Percentiles rank a stretch among this genome's conserved stretches.
Evolutionary conservation across 2,329 filamentous ascomycete species (phyloP).

Genomic region (Aspergillus tamarii): DNA sequence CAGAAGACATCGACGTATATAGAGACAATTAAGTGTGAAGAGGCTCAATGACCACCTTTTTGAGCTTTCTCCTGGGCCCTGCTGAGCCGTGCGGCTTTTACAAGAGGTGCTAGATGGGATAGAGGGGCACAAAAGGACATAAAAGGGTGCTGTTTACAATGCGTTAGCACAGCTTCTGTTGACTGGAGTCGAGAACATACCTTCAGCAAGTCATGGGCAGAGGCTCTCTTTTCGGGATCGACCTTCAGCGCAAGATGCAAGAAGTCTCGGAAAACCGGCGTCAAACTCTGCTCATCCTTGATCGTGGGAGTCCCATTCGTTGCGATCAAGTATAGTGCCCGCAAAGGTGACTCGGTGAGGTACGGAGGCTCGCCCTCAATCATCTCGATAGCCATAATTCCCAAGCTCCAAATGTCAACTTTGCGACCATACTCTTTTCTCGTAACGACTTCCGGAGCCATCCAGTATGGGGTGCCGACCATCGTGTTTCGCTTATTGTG

Average conservation of each 20-base stretch:
- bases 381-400: slow-evolving; percentile 99
- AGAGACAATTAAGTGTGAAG: slow-evolving; percentile 25
- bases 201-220: slow-evolving; percentile 87
- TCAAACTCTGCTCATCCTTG: slow-evolving; percentile 86
- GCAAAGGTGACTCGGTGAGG: slow-evolving; percentile 88
- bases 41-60: slow-evolving; percentile 54
- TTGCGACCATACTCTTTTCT: slow-evolving; percentile 97
- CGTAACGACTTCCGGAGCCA: slow-evolving; percentile 97
- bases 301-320: slow-evolving; percentile 95
- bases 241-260: slow-evolving; percentile 92
- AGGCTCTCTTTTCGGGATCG: slow-evolving; percentile 94
- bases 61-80: slow-evolving; percentile 81
- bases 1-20: slow-evolving; percentile 33
- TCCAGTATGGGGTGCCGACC: slow-evolving; percentile 99
- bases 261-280: slow-evolving; percentile 85
- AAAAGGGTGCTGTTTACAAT: slow-evolving; percentile 68
- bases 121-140: slow-evolving; percentile 77
- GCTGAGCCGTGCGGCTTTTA: slow-evolving; percentile 81
- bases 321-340: slow-evolving; percentile 92
- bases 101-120: slow-evolving; percentile 79
- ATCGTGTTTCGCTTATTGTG: slow-evolving; percentile 98
- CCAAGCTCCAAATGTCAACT: slow-evolving; percentile 97
- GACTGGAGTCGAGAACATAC: slow-evolving; percentile 58
- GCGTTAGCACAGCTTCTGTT: slow-evolving; percentile 19
- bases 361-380: slow-evolving; percentile 98